Evolutionary conservation across 495 filamentous ascomycete species (phyloP).

Genomic region (Friedmanniomyces endolithicus): DNA sequence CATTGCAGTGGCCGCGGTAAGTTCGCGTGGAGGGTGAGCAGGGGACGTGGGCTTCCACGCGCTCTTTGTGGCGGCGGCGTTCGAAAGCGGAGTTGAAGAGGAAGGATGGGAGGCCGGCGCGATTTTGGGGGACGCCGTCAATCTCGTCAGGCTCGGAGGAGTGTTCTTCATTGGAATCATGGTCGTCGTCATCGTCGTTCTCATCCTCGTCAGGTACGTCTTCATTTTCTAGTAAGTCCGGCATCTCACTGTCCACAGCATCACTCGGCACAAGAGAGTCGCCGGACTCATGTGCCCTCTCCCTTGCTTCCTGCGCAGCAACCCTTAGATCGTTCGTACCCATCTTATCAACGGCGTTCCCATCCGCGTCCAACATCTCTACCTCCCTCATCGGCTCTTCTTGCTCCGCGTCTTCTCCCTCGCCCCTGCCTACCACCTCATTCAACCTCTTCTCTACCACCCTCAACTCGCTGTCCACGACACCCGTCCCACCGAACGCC

Average conservation of each 20-base stretch:
- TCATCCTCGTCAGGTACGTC: conserved; percentile 25
- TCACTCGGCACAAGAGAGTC: not conserved
- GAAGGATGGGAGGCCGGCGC: conserved; percentile 23
- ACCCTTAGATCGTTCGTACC: conserved; percentile 8
- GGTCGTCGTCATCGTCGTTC: conserved; percentile 25
- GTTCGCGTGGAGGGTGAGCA: conserved; percentile 44
- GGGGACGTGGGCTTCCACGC: conserved; percentile 44
- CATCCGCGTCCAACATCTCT: conserved; percentile 11
- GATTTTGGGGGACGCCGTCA: conserved; percentile 29
- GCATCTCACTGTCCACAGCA: not conserved
- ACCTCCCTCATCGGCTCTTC: conserved; percentile 8
- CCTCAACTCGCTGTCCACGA: conserved; percentile 19
- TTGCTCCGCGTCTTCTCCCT: conserved; percentile 18
- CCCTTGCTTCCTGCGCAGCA: not conserved
- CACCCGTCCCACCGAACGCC: conserved; percentile 49
- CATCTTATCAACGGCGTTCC: conserved; percentile 1
- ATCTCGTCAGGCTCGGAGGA: conserved; percentile 29
- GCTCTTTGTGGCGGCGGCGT: conserved; percentile 29
- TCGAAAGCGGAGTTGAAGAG: conserved; percentile 30
- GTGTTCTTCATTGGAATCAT: conserved; percentile 28
- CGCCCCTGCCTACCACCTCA: conserved; percentile 15
- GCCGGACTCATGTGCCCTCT: not conserved
- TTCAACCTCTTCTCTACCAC: conserved; percentile 22
- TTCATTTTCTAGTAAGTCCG: conserved; percentile 13
- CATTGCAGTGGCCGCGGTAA: conserved; percentile 60